These are phyloP conservation scores for Hagleromyces aurorensis DNA, from an alignment of 805 yeast species.

Conservation along the genomic window DNA sequence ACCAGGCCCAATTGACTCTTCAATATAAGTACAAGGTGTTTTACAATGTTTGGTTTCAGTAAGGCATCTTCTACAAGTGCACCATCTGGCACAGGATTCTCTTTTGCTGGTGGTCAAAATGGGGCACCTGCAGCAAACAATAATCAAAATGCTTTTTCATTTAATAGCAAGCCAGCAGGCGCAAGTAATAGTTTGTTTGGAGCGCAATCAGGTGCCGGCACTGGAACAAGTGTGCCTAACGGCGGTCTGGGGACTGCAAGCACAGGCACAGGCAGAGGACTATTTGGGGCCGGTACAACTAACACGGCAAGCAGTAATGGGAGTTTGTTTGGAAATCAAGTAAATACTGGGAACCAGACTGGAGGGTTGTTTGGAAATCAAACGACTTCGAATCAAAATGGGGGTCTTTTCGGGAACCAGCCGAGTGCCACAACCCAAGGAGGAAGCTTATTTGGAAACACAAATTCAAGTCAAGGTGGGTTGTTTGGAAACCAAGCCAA, in stretches of 20 bases:
- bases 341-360: no score
- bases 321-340: conserved; percentile 30
- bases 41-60: conserved; percentile 7
- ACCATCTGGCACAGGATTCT: conserved; percentile 16
- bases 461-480: conserved; percentile 20
- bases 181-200: conserved; percentile 22
- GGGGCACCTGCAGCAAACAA: conserved; percentile 1
- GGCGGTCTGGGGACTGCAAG: conserved; percentile 31
- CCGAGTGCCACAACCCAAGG: conserved; percentile 5
- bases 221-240: conserved; percentile 18
- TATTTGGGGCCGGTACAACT: conserved; percentile 31
- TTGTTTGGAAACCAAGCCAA: conserved; percentile 26
- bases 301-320: conserved; percentile 17
- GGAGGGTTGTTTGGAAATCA: no score
- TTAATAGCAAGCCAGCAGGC: conserved; percentile 5
- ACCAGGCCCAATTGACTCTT: no score
- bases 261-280: conserved; percentile 26
- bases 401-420: conserved; percentile 5
- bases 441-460: conserved; percentile 27
- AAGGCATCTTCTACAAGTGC: conserved; percentile 11
- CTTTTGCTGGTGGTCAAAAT: conserved; percentile 8
- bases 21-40: no score
- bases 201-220: conserved; percentile 14
- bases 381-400: conserved; percentile 1
- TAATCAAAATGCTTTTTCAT: conserved; percentile 4